A percentile compares a stretch with the other conserved stretches of the same genome.
phyloP scores from a whole-genome alignment of 2,329 filamentous ascomycete genomes.

The Microsporum audouinii region DNA sequence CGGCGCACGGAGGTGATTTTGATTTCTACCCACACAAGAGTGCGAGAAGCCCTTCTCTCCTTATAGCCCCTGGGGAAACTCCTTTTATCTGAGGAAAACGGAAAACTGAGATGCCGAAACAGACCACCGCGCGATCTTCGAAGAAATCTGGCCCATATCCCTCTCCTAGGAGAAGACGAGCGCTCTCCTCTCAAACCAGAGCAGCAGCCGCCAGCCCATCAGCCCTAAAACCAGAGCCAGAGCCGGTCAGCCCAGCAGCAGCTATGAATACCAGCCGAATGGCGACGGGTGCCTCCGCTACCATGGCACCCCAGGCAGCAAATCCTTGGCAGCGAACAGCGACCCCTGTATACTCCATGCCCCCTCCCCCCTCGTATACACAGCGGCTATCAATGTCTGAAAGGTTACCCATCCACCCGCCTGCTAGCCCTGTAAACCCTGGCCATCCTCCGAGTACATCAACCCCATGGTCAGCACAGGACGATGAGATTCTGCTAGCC shows the following conservation, averaged over 20 bases:
- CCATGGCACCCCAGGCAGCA: slow-evolving; percentile 3
- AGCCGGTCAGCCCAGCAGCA: slow-evolving; percentile 2
- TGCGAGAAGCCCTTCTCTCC: slow-evolving; percentile 5
- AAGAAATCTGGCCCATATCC: slow-evolving; percentile 13
- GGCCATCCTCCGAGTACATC: slow-evolving; percentile 12
- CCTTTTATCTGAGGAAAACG: slow-evolving; percentile 5
- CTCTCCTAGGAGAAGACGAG: slow-evolving; percentile 3
- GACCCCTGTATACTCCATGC: slow-evolving; percentile 6
- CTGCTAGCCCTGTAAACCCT: slow-evolving; percentile 8
- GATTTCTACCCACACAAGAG: slow-evolving; percentile 3
- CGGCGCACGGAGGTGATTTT: not conserved
- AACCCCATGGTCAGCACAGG: slow-evolving; percentile 59
- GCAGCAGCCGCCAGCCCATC: not conserved
- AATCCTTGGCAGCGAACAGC: slow-evolving; percentile 9
- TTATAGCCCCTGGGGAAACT: not conserved
- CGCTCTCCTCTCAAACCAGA: not conserved
- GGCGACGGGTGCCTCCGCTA: slow-evolving; percentile 1
- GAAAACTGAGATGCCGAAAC: slow-evolving; percentile 16
- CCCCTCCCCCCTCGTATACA: slow-evolving; percentile 13
- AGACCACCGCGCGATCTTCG: slow-evolving; percentile 11
- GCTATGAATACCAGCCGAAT: slow-evolving; percentile 11
- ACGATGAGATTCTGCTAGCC: slow-evolving; percentile 61
- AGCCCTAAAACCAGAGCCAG: slow-evolving; percentile 2
- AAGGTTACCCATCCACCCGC: slow-evolving; percentile 1
- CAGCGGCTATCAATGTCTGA: slow-evolving; percentile 1